Evolutionary conservation across 1,139 yeast species (phyloP).

Genomic region (Pichia sp.): DNA sequence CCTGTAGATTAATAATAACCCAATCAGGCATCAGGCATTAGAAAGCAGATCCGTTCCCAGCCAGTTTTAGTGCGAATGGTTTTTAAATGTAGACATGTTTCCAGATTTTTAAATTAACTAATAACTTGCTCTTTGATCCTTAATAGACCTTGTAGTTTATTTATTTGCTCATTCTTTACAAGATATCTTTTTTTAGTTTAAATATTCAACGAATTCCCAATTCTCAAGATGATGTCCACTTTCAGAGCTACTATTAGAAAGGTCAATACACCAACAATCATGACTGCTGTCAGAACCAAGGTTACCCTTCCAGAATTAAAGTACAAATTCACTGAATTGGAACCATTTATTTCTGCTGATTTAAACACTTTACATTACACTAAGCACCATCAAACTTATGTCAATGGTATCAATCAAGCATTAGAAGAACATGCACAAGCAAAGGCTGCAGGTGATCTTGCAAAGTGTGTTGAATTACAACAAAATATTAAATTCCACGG

Average conservation of each 20-base stretch:
- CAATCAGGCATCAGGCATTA: neutral
- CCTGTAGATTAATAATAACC: neutral
- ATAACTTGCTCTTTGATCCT: neutral
- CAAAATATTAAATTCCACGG: slow-evolving; percentile 88
- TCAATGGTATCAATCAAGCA: slow-evolving; percentile 79
- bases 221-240: slow-evolving; percentile 18
- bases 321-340: slow-evolving; percentile 83
- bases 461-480: slow-evolving; percentile 65
- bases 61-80: neutral
- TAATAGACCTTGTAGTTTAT: neutral
- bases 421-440: slow-evolving; percentile 75
- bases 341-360: slow-evolving; percentile 83
- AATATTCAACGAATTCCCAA: neutral
- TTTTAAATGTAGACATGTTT: neutral
- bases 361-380: slow-evolving; percentile 87
- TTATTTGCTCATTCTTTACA: neutral
- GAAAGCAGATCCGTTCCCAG: neutral
- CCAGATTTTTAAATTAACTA: neutral
- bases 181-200: neutral
- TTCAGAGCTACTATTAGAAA: slow-evolving; percentile 17
- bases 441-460: slow-evolving; percentile 53
- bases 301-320: slow-evolving; percentile 79
- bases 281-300: slow-evolving; percentile 45
- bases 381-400: slow-evolving; percentile 94
- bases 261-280: slow-evolving; percentile 11